Percentiles rank a stretch among this genome's conserved stretches.
These are phyloP conservation scores for Pugionium cornutum DNA, from an alignment of 345 rosid genomes.

Conservation along the genomic window DNA sequence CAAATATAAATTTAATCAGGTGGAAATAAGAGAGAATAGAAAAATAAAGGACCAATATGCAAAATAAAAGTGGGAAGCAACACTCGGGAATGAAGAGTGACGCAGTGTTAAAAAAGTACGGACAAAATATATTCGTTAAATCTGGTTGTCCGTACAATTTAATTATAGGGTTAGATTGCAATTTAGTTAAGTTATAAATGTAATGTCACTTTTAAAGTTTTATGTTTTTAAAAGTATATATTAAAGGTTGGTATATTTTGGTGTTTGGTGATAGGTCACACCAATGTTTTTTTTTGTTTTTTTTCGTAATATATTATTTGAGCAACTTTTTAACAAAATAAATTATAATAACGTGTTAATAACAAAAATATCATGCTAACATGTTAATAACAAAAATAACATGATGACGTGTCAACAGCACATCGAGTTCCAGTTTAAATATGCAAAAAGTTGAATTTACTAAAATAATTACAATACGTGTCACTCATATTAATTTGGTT, in stretches of 20 bases:
- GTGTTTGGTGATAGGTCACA: conserved; percentile 36
- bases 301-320: no score
- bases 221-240: background rate
- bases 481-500: no score
- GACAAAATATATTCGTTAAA: conserved; percentile 24
- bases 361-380: no score
- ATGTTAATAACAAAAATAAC: no score
- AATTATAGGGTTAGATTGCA: conserved; percentile 12
- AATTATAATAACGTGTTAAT: no score
- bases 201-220: conserved; percentile 17
- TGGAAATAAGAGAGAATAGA: background rate
- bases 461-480: no score
- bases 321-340: no score
- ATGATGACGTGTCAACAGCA: no score
- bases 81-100: conserved; percentile 4
- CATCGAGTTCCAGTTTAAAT: no score
- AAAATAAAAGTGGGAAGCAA: conserved; percentile 26
- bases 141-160: conserved; percentile 33
- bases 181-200: background rate
- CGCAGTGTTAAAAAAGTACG: conserved; percentile 23
- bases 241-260: conserved; percentile 12
- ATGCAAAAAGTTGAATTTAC: no score
- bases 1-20: no score
- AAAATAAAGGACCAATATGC: conserved; percentile 10
- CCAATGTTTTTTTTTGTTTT: conserved; percentile 33